Base-by-base conservation (phyloP, 2,329 filamentous ascomycete genomes). In the Colletotrichum musicola region DNA sequence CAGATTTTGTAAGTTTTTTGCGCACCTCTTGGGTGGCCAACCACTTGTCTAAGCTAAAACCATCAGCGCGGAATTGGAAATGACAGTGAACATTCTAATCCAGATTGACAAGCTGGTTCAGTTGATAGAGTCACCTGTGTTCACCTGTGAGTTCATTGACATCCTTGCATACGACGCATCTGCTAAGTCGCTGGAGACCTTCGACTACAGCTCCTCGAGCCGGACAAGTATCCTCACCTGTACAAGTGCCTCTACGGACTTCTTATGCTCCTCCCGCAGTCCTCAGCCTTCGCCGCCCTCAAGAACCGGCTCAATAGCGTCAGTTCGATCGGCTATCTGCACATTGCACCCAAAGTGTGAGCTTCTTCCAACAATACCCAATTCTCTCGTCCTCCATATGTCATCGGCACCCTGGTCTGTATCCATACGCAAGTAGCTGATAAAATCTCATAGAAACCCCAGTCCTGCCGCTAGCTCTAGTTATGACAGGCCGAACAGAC, bases 21-120 rank as follows among this genome's bases (percentile, higher is more conserved):
- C 30, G 30, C 30, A 10, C 30, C 30, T 35, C 30, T 35, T 35
- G 7, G 30, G 7, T 10, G 30, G 30, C 10, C 10, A 2, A 35
- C 30, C 30, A 35, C 2, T 13, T 4, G 42, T 30, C 53, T 63
- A 30, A 54, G 16, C 38, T 4, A 63, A 71, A 60, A 49, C 40
- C 13, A n/a, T 10, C 72, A 97, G 94, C 80, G 96, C 94, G 68
- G 96, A 99, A 75, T 85, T 99, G 56, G 96, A 99, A 79, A 98
- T 99, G 94, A 98, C 95, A 0, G 96, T 99, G 74, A 97, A 97
- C 74, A 97, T 98, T 81, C 88, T 99, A 63, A 99, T 99, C 50
- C 97, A 99, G 78, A 98, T 99, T 73, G 96, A 99, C 80, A 99
- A 99, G 79, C 87, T 99, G 16, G 96, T 99, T 13, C 96, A 99